Base-by-base conservation (phyloP, 108 stramenopile species). In the Cyclotella choctawhatcheeana region DNA sequence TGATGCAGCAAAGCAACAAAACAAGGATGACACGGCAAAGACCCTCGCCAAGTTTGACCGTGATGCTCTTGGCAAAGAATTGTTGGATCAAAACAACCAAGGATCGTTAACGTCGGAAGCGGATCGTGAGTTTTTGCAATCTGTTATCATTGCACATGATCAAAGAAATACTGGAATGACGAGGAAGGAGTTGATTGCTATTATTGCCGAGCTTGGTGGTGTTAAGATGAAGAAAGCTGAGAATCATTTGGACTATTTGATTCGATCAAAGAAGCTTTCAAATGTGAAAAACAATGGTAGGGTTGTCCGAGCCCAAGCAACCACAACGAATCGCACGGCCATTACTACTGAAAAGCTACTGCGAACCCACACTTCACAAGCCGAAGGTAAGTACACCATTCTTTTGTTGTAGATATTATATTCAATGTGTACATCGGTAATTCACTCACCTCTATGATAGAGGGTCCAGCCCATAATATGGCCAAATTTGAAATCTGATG, bases 221-320 rank as follows among this genome's bases (percentile, higher is more conserved):
- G 56, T 68, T 2, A 0, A 52, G 5, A 7, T 31, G 1, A 68
- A 54, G 33, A 68, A 18, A n/a, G 67, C 67, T 2, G 67, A 68
- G 67, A 73, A 73, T 55, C 72, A 73, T 51, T 73, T 27, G 26
- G 72, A 73, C 32, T 31, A 65, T 20, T 27, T 73, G 64, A 58
- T 73, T 24, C 62, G 69, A 8, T 5, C 44, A 0, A 44, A 56
- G 29, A 21, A 64, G 29, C 47, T 73, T 2, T 21, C 53, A 13
- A 14, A 73, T 25, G 16, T 73, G 26, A 73, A 73, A 40, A 43
- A 32, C 22, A 12, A 58, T 27, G 62, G 72, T 3, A 29, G 62
- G 17, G 72, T 73, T 3, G 30, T 63, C 10, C 16, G 10, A 22
- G 72, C 72, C 0, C 72, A 73, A 24, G 22, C 45, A 30, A 73